phyloP scores from a whole-genome alignment of 2,329 filamentous ascomycete genomes.

The Paraphoma sp. region DNA sequence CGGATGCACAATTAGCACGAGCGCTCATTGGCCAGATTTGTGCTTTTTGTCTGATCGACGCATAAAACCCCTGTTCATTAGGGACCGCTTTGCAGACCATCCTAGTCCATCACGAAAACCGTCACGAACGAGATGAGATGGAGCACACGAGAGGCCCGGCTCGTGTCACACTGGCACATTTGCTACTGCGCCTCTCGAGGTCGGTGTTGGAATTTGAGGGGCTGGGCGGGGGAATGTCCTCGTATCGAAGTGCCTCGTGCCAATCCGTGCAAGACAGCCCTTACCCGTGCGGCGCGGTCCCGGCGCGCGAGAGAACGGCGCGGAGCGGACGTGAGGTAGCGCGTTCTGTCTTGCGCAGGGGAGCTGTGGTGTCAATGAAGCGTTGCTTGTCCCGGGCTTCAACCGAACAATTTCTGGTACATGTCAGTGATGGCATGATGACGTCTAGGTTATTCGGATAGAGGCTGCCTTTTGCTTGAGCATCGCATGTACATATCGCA shows the following conservation, averaged over 20 bases:
- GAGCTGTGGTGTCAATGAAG: neutral
- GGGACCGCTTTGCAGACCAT: conserved; percentile 18
- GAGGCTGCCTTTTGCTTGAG: no score
- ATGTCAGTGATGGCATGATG: no score
- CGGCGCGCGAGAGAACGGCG: conserved; percentile 5
- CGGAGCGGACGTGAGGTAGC: conserved; percentile 3
- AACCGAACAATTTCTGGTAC: neutral
- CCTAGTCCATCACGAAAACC: conserved; percentile 12
- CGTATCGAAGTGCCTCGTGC: neutral
- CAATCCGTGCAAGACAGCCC: neutral
- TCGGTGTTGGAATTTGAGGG: neutral
- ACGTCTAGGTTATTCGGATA: no score
- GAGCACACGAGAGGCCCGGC: neutral
- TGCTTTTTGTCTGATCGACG: conserved; percentile 6
- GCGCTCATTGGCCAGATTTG: conserved; percentile 19
- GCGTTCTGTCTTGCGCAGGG: conserved; percentile 9
- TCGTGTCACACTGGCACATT: neutral
- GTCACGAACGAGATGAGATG: conserved; percentile 11
- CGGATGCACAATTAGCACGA: conserved; percentile 12
- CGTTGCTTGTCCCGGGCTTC: neutral
- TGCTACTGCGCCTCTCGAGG: neutral
- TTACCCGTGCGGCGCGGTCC: conserved; percentile 3
- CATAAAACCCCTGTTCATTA: conserved; percentile 2
- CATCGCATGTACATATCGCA: no score
- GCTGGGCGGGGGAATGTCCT: neutral